phyloP scores from a whole-genome alignment of 495 filamentous ascomycete species.

The Talaromyces adpressus region DNA sequence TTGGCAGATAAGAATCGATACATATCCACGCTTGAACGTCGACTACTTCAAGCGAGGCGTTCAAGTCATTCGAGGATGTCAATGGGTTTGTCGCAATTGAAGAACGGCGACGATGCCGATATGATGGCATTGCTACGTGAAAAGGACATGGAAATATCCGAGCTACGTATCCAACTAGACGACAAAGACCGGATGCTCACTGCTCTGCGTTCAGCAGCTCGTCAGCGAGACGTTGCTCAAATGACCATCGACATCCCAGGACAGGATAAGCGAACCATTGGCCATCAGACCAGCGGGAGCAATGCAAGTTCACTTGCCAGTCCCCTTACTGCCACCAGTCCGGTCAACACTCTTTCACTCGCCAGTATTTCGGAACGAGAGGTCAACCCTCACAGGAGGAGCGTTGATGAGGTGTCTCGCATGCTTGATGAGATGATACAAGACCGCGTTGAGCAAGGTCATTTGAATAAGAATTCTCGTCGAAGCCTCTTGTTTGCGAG shows the following conservation, averaged over 20 bases:
- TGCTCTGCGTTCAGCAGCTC: conserved; percentile 77
- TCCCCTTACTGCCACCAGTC: conserved; percentile 17
- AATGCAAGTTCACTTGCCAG: conserved; percentile 19
- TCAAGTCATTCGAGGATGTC: conserved; percentile 85
- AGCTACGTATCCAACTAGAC: conserved; percentile 81
- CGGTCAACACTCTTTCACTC: conserved; percentile 18
- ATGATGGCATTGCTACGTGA: conserved; percentile 65
- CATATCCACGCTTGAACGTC: conserved; percentile 86
- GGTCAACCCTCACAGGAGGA: conserved; percentile 51
- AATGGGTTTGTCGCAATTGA: conserved; percentile 53
- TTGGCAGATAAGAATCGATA: conserved; percentile 93
- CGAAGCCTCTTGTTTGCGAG: conserved; percentile 46
- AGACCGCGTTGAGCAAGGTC: conserved; percentile 67
- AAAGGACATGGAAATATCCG: conserved; percentile 89
- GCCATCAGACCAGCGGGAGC: conserved; percentile 25
- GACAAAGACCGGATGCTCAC: conserved; percentile 94
- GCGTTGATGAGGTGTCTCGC: conserved; percentile 80
- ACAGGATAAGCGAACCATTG: conserved; percentile 25
- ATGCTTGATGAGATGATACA: conserved; percentile 95
- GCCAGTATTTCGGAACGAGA: conserved; percentile 18
- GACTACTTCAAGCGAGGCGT: conserved; percentile 82
- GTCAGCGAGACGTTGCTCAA: conserved; percentile 82
- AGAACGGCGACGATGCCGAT: conserved; percentile 58
- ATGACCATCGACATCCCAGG: conserved; percentile 35
- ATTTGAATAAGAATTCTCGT: conserved; percentile 50